Percentiles rank a stretch among this genome's conserved stretches.
Evolutionary conservation across 768 basidiomycete genomes (phyloP).

Genomic region (Auricularia sp.): DNA sequence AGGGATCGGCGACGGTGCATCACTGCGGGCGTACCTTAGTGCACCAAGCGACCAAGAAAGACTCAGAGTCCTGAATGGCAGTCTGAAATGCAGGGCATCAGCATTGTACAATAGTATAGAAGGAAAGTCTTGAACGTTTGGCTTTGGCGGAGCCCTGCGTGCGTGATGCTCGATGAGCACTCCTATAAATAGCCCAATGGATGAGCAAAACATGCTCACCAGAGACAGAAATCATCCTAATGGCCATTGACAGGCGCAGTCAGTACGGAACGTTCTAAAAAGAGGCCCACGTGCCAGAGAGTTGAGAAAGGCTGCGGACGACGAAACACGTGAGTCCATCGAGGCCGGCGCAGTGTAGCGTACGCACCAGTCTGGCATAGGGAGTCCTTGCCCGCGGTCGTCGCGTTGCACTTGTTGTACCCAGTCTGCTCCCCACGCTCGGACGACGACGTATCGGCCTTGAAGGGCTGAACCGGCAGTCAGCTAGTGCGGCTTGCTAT

Average conservation of each 20-base stretch:
- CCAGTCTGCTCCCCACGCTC: slow-evolving; percentile 51
- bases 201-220: too few species aligned
- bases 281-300: not conserved
- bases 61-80: slow-evolving; percentile 63
- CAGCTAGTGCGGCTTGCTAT: not conserved
- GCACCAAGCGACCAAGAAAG: slow-evolving; percentile 67
- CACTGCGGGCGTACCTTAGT: not conserved
- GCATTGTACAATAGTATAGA: too few species aligned
- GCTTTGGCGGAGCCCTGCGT: too few species aligned
- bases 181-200: too few species aligned
- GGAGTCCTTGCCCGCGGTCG: slow-evolving; percentile 50
- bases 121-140: too few species aligned
- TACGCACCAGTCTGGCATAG: slow-evolving; percentile 54
- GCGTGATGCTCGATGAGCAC: too few species aligned
- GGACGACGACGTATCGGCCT: slow-evolving; percentile 23
- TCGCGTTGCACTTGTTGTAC: slow-evolving; percentile 59
- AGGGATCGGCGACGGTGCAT: not conserved
- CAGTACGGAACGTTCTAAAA: too few species aligned
- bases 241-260: too few species aligned
- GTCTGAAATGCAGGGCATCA: slow-evolving; percentile 29
- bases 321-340: not conserved
- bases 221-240: too few species aligned
- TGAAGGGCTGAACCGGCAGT: slow-evolving; percentile 16
- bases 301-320: not conserved
- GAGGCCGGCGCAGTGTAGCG: slow-evolving; percentile 44